phyloP scores from a whole-genome alignment of 2,329 filamentous ascomycete genomes.

The Nigrograna mackinnonii region DNA sequence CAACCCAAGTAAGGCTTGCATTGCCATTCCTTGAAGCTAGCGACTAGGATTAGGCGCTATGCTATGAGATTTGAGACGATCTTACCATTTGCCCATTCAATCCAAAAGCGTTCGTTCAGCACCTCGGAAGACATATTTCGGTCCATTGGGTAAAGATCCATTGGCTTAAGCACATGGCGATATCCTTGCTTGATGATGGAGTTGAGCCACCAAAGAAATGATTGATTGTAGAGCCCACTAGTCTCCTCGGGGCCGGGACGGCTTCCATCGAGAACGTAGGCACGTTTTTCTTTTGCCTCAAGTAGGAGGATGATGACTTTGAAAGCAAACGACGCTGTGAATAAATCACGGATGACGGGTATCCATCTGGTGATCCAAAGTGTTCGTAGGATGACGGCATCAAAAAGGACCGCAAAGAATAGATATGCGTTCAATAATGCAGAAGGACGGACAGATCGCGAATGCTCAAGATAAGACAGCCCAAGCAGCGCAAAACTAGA shows the following conservation, averaged over 20 bases:
- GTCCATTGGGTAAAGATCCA: slow-evolving; percentile 5
- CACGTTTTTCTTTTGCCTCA: slow-evolving; percentile 21
- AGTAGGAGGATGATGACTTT: slow-evolving; percentile 17
- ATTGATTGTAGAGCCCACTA: slow-evolving; percentile 5
- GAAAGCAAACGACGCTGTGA: slow-evolving; percentile 14
- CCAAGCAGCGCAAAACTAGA: slow-evolving; percentile 3
- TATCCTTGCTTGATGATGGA: slow-evolving; percentile 4
- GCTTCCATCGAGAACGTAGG: neutral
- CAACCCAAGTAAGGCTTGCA: slow-evolving; percentile 2
- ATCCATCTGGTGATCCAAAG: slow-evolving; percentile 8
- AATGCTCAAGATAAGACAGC: slow-evolving; percentile 12
- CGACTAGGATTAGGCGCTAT: neutral
- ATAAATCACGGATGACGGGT: slow-evolving; percentile 2
- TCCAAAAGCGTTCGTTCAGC: slow-evolving; percentile 3
- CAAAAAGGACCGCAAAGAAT: slow-evolving; percentile 11
- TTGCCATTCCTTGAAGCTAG: neutral
- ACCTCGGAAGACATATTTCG: slow-evolving; percentile 3
- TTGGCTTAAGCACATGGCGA: slow-evolving; percentile 5
- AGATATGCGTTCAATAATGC: slow-evolving; percentile 11
- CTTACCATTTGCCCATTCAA: slow-evolving; percentile 4
- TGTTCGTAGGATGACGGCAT: slow-evolving; percentile 8
- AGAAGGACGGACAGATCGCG: slow-evolving; percentile 7
- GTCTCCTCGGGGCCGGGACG: slow-evolving; percentile 4
- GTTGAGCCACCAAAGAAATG: slow-evolving; percentile 8
- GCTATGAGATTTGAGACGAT: neutral